phyloP scores from a whole-genome alignment of 176 grass and related monocot genomes.

The Stipa capillata region DNA sequence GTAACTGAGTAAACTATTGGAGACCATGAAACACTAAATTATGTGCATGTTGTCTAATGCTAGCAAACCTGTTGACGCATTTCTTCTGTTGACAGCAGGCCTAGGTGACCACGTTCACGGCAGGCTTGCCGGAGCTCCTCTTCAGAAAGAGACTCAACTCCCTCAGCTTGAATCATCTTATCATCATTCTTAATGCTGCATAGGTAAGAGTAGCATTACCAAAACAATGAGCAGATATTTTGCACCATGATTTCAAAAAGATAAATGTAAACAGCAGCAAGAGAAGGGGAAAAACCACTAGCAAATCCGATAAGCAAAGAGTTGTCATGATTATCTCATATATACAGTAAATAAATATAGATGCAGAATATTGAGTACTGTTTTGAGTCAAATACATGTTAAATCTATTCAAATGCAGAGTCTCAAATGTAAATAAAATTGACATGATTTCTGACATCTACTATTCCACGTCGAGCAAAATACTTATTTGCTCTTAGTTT shows the following conservation, averaged over 20 bases:
- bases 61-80: slow-evolving; percentile 82
- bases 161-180: slow-evolving; percentile 93
- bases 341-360: background rate
- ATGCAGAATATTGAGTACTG: slow-evolving; percentile 9
- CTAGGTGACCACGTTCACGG: slow-evolving; percentile 80
- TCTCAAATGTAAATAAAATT: background rate
- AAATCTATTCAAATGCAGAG: background rate
- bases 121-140: slow-evolving; percentile 96
- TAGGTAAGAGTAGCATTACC: background rate
- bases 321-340: background rate
- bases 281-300: slow-evolving; percentile 3
- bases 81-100: slow-evolving; percentile 85
- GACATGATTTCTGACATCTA: slow-evolving; percentile 1
- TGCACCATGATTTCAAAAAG: no score
- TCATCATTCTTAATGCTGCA: slow-evolving; percentile 97
- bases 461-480: background rate
- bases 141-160: slow-evolving; percentile 94
- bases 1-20: background rate
- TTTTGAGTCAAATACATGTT: background rate
- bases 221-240: background rate
- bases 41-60: background rate
- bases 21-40: slow-evolving; percentile 13
- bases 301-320: background rate
- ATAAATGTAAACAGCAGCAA: no score
- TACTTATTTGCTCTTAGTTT: background rate